Percentiles rank a stretch among this genome's conserved stretches.
phyloP scores from a whole-genome alignment of 1,284 basidiomycete genomes.

The Pseudozyma sp. region DNA sequence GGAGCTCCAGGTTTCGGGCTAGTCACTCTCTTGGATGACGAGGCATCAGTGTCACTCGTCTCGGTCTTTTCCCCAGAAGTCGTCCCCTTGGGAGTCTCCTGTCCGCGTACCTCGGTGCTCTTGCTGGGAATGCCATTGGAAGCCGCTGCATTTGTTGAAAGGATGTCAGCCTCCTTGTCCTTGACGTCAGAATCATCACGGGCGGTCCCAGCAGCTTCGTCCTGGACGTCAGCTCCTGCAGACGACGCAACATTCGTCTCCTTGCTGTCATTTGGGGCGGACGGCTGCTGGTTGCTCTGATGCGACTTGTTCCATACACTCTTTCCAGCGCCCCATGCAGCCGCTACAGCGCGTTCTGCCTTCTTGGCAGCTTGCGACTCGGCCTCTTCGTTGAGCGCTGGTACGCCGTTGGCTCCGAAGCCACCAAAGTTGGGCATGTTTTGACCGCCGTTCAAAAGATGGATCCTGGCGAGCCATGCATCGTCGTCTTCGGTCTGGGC shows the following conservation, averaged over 20 bases:
- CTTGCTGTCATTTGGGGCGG: neutral
- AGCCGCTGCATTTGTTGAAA: neutral
- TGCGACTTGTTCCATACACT: constrained; percentile 44
- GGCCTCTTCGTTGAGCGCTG: constrained; percentile 29
- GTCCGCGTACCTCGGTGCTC: neutral
- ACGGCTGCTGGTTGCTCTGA: constrained; percentile 21
- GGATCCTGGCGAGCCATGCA: constrained; percentile 61
- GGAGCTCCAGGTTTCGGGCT: constrained; percentile 6
- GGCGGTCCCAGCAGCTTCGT: neutral
- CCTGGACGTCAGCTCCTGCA: neutral
- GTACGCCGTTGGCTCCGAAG: constrained; percentile 26
- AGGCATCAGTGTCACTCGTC: neutral
- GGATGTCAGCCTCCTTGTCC: neutral
- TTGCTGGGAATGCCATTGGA: neutral
- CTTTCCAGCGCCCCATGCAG: constrained; percentile 51
- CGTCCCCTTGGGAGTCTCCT: neutral
- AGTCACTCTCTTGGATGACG: constrained; percentile 5
- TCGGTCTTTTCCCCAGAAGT: neutral
- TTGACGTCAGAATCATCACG: neutral
- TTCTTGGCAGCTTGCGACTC: constrained; percentile 39
- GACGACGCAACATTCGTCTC: neutral
- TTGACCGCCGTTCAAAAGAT: constrained; percentile 63
- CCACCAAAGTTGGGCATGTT: constrained; percentile 50
- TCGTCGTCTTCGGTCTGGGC: constrained; percentile 51
- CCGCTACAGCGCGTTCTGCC: constrained; percentile 48